A percentile compares a stretch with the other conserved stretches of the same genome.
Evolutionary conservation across 768 basidiomycete species (phyloP).

Genomic region (Hirschioporus abietinus): DNA sequence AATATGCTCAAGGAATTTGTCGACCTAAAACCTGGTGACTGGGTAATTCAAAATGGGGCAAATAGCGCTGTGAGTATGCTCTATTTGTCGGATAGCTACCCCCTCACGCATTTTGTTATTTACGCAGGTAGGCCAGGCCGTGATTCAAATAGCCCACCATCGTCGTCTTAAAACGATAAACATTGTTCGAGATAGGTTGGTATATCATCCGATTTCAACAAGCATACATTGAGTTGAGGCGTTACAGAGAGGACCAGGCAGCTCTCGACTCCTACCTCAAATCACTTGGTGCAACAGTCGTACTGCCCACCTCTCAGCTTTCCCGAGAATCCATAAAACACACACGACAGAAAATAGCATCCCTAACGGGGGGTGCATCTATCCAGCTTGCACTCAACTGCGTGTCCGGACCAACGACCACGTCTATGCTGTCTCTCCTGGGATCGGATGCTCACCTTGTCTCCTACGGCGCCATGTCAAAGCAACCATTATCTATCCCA

Average conservation of each 20-base stretch:
- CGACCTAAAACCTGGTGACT: slow-evolving; percentile 59
- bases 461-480: slow-evolving; percentile 90
- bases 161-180: slow-evolving; percentile 75
- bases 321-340: neutral
- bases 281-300: slow-evolving; percentile 66
- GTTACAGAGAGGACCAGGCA: slow-evolving; percentile 45
- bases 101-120: neutral
- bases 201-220: neutral
- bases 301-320: slow-evolving; percentile 21
- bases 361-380: slow-evolving; percentile 1
- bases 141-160: slow-evolving; percentile 78
- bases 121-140: slow-evolving; percentile 70
- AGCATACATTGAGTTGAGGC: neutral
- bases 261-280: slow-evolving; percentile 45
- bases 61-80: slow-evolving; percentile 65
- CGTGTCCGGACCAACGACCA: slow-evolving; percentile 63
- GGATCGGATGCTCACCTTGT: slow-evolving; percentile 68
- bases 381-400: slow-evolving; percentile 51
- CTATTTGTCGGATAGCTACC: neutral
- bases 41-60: slow-evolving; percentile 82
- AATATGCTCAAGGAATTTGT: slow-evolving; percentile 76
- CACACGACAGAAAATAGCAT: neutral
- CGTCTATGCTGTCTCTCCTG: slow-evolving; percentile 61
- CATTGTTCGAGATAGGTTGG: slow-evolving; percentile 67
- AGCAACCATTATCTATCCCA: slow-evolving; percentile 69